These are phyloP conservation scores for Cryptococcus sp. DNA, from an alignment of 1,284 basidiomycete genomes.

Conservation along the genomic window DNA sequence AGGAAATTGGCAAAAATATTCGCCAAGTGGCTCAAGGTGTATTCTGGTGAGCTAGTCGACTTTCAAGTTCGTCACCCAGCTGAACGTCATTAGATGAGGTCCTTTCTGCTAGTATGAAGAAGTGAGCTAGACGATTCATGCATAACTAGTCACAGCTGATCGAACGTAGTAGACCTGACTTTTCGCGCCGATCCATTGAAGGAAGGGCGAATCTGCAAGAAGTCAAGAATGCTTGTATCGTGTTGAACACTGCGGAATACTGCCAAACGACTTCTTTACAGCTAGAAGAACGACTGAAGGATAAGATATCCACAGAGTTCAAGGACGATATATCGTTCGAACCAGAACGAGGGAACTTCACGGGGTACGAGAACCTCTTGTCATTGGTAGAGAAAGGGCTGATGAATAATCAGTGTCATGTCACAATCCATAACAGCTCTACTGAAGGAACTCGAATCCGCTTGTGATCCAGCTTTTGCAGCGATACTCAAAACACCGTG, in stretches of 20 bases:
- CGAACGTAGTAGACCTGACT: conserved; percentile 25
- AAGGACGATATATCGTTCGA: conserved; percentile 77
- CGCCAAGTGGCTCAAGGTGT: conserved; percentile 89
- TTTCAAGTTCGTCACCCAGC: background rate
- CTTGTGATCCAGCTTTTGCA: conserved; percentile 69
- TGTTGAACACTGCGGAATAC: conserved; percentile 97
- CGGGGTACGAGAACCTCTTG: conserved; percentile 55
- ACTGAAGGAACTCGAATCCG: conserved; percentile 73
- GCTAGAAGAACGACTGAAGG: conserved; percentile 86
- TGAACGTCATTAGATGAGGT: conserved; percentile 64
- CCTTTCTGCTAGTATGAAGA: conserved; percentile 65
- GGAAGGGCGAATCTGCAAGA: conserved; percentile 67
- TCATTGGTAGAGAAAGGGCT: background rate
- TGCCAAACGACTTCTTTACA: conserved; percentile 87
- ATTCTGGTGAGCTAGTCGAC: conserved; percentile 65
- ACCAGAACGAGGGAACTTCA: conserved; percentile 79
- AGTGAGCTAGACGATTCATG: conserved; percentile 46
- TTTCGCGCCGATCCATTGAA: conserved; percentile 65
- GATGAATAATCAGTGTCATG: conserved; percentile 57
- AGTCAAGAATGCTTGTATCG: conserved; percentile 71
- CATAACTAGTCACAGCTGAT: background rate
- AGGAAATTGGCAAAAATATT: conserved; percentile 74
- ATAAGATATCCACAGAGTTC: conserved; percentile 70
- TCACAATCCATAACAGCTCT: conserved; percentile 73
- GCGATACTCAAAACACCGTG: conserved; percentile 71